These are phyloP conservation scores for Sordaria brevicollis DNA, from an alignment of 495 filamentous ascomycete species.

Conservation along the genomic window DNA sequence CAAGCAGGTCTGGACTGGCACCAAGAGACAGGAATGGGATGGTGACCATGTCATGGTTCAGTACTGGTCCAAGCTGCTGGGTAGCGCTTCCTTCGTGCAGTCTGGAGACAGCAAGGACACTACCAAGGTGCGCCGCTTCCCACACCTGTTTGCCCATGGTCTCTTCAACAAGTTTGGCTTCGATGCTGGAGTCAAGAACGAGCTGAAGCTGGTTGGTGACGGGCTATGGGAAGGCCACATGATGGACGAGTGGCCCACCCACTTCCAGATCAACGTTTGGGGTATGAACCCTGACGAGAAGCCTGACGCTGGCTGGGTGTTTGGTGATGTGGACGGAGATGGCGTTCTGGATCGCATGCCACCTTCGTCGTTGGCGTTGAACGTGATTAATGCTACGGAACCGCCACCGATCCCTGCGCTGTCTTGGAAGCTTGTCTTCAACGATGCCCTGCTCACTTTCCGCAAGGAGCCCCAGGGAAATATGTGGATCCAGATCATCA, in stretches of 20 bases:
- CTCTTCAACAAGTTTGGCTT: conserved; percentile 56
- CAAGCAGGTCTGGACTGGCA: conserved; percentile 48
- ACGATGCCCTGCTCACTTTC: conserved; percentile 40
- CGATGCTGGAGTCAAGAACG: conserved; percentile 48
- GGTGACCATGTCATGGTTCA: conserved; percentile 56
- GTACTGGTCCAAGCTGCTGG: conserved; percentile 53
- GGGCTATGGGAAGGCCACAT: conserved; percentile 51
- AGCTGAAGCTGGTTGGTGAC: conserved; percentile 37
- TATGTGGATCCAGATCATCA: conserved; percentile 42
- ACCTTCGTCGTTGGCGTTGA: conserved; percentile 41
- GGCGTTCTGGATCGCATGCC: conserved; percentile 50
- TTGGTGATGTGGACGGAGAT: conserved; percentile 52
- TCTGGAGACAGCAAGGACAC: conserved; percentile 42
- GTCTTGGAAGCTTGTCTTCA: conserved; percentile 43
- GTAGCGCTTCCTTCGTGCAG: conserved; percentile 51
- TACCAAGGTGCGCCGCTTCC: conserved; percentile 46
- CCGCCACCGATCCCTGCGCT: conserved; percentile 43
- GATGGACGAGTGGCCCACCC: conserved; percentile 52
- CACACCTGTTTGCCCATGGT: conserved; percentile 55
- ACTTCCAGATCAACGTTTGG: conserved; percentile 54
- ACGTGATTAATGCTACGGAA: conserved; percentile 48
- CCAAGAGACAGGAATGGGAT: conserved; percentile 49
- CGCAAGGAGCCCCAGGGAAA: conserved; percentile 46
- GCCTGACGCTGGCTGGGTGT: conserved; percentile 48
- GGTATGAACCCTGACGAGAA: conserved; percentile 51